phyloP scores from a whole-genome alignment of 331 rosid genomes.

The Saraca asoca region DNA sequence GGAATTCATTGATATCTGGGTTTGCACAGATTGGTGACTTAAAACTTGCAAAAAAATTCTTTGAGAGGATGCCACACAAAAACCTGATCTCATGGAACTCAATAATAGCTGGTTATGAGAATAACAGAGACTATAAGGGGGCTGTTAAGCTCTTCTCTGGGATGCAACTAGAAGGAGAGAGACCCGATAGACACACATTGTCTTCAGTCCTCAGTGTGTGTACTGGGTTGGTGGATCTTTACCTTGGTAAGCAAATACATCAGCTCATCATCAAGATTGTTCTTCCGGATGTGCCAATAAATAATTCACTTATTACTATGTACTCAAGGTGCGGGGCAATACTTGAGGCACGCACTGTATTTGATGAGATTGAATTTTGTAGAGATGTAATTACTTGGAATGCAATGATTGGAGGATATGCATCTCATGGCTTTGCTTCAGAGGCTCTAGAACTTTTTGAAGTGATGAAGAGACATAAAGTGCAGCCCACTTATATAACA shows the following conservation, averaged over 20 bases:
- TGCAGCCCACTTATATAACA: conserved; percentile 68
- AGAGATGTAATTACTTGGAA: conserved; percentile 82
- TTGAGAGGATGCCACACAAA: conserved; percentile 62
- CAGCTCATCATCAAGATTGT: conserved; percentile 65
- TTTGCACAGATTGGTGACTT: conserved; percentile 55
- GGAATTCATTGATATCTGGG: conserved; percentile 72
- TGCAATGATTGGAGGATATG: conserved; percentile 85
- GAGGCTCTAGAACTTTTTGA: conserved; percentile 66
- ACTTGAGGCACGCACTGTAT: conserved; percentile 57
- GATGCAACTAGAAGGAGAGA: conserved; percentile 71
- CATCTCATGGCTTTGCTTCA: conserved; percentile 66
- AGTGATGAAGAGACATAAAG: conserved; percentile 56
- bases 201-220: conserved; percentile 65
- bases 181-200: conserved; percentile 68
- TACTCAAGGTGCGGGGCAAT: conserved; percentile 81
- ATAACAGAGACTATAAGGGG: conserved; percentile 57
- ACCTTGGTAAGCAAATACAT: conserved; percentile 76
- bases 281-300: conserved; percentile 64
- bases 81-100: conserved; percentile 76
- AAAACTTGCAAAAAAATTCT: conserved; percentile 46
- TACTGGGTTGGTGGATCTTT: conserved; percentile 72
- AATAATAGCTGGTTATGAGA: conserved; percentile 63
- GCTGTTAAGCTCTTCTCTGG: conserved; percentile 56
- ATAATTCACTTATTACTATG: conserved; percentile 83
- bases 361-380: conserved; percentile 58